Conservation (phyloP, 371 early-diverging fungal genomes). For the Coemansia sp. region DNA sequence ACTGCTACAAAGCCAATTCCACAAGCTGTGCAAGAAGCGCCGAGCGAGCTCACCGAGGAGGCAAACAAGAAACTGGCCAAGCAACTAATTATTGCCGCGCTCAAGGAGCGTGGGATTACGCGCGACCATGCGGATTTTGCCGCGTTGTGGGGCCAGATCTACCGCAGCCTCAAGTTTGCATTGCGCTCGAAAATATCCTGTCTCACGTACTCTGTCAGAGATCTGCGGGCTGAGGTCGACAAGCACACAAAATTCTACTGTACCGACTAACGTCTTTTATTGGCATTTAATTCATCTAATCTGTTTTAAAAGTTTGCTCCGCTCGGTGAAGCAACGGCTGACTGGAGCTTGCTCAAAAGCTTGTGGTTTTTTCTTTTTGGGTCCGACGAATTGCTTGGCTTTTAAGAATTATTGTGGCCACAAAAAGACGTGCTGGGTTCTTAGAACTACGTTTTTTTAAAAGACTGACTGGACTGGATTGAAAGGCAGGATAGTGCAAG, state of each 20-base stretch:
- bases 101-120: conserved; percentile 45
- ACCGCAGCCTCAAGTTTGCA: conserved; percentile 49
- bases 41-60: conserved; percentile 21
- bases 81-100: conserved; percentile 49
- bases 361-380: too few species aligned
- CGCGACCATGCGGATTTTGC: conserved; percentile 49
- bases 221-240: conserved; percentile 38
- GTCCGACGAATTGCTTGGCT: not conserved
- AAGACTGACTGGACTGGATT: not conserved
- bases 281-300: not conserved
- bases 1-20: not conserved
- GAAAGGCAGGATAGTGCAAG: too few species aligned
- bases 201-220: conserved; percentile 20
- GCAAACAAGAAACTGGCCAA: conserved; percentile 46
- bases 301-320: not conserved
- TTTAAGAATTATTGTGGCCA: too few species aligned
- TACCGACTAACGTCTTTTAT: not conserved
- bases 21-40: not conserved
- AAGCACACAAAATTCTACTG: conserved; percentile 47
- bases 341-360: too few species aligned
- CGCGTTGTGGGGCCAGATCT: conserved; percentile 52
- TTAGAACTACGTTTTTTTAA: not conserved
- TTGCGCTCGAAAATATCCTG: conserved; percentile 32
- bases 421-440: not conserved
- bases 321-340: not conserved